phyloP scores from a whole-genome alignment of 805 yeast genomes.

The Yamadazyma sp. region DNA sequence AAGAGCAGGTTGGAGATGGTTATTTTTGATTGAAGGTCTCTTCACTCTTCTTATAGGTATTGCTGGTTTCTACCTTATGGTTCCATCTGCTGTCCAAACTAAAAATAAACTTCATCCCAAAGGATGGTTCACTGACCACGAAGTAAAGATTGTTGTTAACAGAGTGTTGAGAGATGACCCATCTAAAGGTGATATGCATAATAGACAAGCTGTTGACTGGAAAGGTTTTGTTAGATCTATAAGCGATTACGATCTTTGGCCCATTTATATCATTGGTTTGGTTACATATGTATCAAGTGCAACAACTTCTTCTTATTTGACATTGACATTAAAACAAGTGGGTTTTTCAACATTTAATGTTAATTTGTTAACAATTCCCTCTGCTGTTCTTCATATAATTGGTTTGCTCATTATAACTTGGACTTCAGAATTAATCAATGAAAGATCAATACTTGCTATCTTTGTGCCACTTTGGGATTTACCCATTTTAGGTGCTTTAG shows the following conservation, averaged over 20 bases:
- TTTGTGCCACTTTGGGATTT: conserved; percentile 29
- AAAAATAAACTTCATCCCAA: conserved; percentile 47
- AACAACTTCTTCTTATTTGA: conserved; percentile 39
- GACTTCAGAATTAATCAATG: conserved; percentile 31
- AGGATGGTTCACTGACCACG: conserved; percentile 30
- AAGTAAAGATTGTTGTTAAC: conserved; percentile 26
- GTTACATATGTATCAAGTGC: conserved; percentile 15
- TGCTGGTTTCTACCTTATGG: conserved; percentile 45
- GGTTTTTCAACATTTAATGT: conserved; percentile 22
- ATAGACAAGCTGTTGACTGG: conserved; percentile 22
- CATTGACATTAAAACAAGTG: conserved; percentile 41
- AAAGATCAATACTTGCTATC: conserved; percentile 22
- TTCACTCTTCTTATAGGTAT: conserved; percentile 55
- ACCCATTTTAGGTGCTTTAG: conserved; percentile 27
- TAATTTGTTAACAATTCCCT: conserved; percentile 23
- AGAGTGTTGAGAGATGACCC: conserved; percentile 27
- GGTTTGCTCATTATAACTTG: conserved; percentile 33
- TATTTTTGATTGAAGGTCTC: conserved; percentile 62
- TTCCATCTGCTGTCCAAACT: conserved; percentile 53
- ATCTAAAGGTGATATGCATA: conserved; percentile 27
- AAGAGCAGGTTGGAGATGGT: conserved; percentile 53
- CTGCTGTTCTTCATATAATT: conserved; percentile 28
- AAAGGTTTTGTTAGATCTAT: conserved; percentile 16
- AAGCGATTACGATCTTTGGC: conserved; percentile 24
- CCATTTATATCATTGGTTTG: conserved; percentile 35